These are phyloP conservation scores for Neoconidiobolus thromboides DNA, from an alignment of 371 early-diverging fungal species.

Conservation along the genomic window DNA sequence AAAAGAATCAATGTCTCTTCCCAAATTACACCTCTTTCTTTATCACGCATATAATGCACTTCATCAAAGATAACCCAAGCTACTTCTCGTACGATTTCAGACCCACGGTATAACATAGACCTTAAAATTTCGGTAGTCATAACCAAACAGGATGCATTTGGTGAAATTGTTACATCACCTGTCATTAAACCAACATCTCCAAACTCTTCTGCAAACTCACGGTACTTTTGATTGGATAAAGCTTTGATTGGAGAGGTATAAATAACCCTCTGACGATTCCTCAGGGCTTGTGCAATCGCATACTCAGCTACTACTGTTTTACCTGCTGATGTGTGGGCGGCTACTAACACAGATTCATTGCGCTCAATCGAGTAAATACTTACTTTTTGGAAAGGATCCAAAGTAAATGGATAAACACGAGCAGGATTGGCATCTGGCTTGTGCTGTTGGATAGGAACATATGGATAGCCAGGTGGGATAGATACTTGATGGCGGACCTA, in stretches of 20 bases:
- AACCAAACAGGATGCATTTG: slow-evolving; percentile 91
- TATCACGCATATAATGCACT: slow-evolving; percentile 98
- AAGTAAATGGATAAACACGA: slow-evolving; percentile 77
- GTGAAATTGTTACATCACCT: slow-evolving; percentile 99
- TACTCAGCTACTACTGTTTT: slow-evolving; percentile 99
- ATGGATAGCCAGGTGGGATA: slow-evolving; percentile 69
- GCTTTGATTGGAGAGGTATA: slow-evolving; percentile 99
- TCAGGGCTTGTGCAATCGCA: slow-evolving; percentile 91
- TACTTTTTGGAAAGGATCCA: slow-evolving; percentile 97
- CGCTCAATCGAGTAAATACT: slow-evolving; percentile 84
- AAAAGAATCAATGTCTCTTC: slow-evolving; percentile 98
- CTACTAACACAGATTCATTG: slow-evolving; percentile 92
- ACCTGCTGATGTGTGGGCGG: slow-evolving; percentile 98
- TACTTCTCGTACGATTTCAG: slow-evolving; percentile 96
- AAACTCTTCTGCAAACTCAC: slow-evolving; percentile 95
- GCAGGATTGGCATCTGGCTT: slow-evolving; percentile 63
- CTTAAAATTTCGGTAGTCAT: slow-evolving; percentile 99
- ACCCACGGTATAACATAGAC: slow-evolving; percentile 98
- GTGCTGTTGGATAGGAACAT: slow-evolving; percentile 73
- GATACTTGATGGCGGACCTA: slow-evolving; percentile 91
- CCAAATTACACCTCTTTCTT: slow-evolving; percentile 98
- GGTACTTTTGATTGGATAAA: slow-evolving; percentile 98
- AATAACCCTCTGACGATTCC: slow-evolving; percentile 92
- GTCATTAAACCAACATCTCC: slow-evolving; percentile 99
- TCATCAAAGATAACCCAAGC: slow-evolving; percentile 99